phyloP scores from a whole-genome alignment of 2,329 filamentous ascomycete genomes.

The Myriosclerotinia duriaeana region DNA sequence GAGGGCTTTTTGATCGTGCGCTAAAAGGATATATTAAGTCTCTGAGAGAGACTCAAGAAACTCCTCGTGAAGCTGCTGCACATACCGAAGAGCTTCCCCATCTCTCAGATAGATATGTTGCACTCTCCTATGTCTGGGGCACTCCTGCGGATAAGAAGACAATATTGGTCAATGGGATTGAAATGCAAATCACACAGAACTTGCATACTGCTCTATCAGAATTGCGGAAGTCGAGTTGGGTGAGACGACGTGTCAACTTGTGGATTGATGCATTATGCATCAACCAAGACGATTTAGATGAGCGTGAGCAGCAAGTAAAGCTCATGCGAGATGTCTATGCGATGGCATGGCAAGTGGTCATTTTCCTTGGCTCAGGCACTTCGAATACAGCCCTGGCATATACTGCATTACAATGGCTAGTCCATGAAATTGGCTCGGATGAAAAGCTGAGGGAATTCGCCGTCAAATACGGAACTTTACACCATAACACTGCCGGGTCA shows the following conservation, averaged over 20 bases:
- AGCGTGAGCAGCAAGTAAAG: slow-evolving; percentile 24
- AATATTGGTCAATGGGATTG: slow-evolving; percentile 14
- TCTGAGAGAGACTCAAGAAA: not conserved
- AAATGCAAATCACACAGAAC: slow-evolving; percentile 15
- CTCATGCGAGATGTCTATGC: slow-evolving; percentile 25
- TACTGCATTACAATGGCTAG: slow-evolving; percentile 13
- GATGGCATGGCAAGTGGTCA: slow-evolving; percentile 19
- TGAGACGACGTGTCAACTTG: slow-evolving; percentile 11
- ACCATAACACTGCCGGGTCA: slow-evolving; percentile 1
- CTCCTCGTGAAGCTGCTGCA: too few species aligned
- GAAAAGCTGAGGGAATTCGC: slow-evolving; percentile 18
- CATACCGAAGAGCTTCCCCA: not conserved
- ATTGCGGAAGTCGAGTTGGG: slow-evolving; percentile 12
- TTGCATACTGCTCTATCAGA: slow-evolving; percentile 1
- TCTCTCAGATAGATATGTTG: slow-evolving; percentile 18
- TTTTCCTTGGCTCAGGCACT: slow-evolving; percentile 6
- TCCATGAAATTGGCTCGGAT: slow-evolving; percentile 5
- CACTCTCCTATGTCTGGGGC: slow-evolving; percentile 21
- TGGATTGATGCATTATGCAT: slow-evolving; percentile 27
- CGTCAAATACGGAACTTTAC: slow-evolving; percentile 10
- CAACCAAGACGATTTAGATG: slow-evolving; percentile 25
- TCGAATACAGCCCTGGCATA: not conserved
- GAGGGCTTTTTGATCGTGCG: slow-evolving; percentile 10
- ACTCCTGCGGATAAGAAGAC: slow-evolving; percentile 3
- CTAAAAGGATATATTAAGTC: slow-evolving; percentile 12